Base-by-base conservation (phyloP, 1,139 yeast genomes). In the Suhomyces wounanorum region DNA sequence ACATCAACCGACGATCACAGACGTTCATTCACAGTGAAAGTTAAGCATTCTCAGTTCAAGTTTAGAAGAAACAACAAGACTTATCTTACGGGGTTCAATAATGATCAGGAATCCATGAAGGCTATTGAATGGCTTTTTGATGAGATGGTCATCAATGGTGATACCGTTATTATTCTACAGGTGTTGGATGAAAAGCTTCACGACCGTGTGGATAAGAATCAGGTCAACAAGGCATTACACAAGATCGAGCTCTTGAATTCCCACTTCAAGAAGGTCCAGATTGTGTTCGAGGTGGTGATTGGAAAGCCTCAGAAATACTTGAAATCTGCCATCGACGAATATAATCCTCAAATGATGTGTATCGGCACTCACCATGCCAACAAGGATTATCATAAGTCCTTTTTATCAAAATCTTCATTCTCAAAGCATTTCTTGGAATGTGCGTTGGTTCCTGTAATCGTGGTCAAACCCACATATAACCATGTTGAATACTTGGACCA, bases 41-140 rank as follows among this genome's bases (percentile, higher is more conserved):
- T 78, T 21, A 82, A 81, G 57, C 88, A 84, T 58, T 76, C 77
- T 13, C 79, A 77, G 30, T 86, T 81, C 66, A 69, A 68, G 47
- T 84, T 77, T 58, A 69, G 81, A 46, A 69, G 88, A 41, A 77
- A 81, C 52, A 82, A 85, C 51, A 78, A 88, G 56, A 83, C 90
- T 3, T 80, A 81, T 54, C 67, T 86, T 50, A 77, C 84, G 25
- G 90, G 89, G 1, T 83, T 75, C 56, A 84, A 83, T 61, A 77
- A 77, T 42, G 84, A 83, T 55, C 67, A 68, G 26, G 84, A 83
- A 59, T 81, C 87, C 9, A 67, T 81, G 26, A 74, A 75, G 45
- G 89, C 90, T 1, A 69, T 85, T 26, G 82, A 77, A 53, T 86
- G 91, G 91, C 69, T 85, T 9, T 71, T 86, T 51, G 85, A 83